A percentile compares a stretch with the other conserved stretches of the same genome.
Evolutionary conservation across 1,139 yeast genomes (phyloP).

Genomic region (Debaryomycetaceae sp.): DNA sequence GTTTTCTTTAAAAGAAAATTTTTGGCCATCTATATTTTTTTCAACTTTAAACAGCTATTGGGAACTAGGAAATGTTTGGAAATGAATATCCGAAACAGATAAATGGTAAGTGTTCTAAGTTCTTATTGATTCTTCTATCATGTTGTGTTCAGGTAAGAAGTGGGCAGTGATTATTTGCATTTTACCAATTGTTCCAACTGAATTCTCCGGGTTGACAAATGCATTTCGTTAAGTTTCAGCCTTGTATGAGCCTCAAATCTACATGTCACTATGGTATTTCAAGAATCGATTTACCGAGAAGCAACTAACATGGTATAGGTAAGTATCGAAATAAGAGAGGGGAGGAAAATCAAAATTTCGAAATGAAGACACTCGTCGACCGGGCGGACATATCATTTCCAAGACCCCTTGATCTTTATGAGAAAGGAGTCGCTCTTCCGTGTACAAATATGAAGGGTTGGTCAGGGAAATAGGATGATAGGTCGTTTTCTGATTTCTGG

Average conservation of each 20-base stretch:
- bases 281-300: neutral
- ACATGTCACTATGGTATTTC: neutral
- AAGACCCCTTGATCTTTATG: slow-evolving; percentile 10
- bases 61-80: slow-evolving; percentile 1
- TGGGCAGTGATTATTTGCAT: slow-evolving; percentile 68
- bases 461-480: slow-evolving; percentile 58
- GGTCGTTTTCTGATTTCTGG: slow-evolving; percentile 48
- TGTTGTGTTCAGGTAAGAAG: neutral
- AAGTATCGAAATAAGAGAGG: neutral
- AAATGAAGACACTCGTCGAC: slow-evolving; percentile 63
- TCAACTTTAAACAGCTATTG: slow-evolving; percentile 3
- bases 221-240: slow-evolving; percentile 85
- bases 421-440: slow-evolving; percentile 66
- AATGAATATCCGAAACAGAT: slow-evolving; percentile 9
- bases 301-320: neutral
- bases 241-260: slow-evolving; percentile 62
- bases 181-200: slow-evolving; percentile 83
- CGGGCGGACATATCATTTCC: slow-evolving; percentile 71
- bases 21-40: slow-evolving; percentile 5
- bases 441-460: slow-evolving; percentile 60
- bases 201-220: slow-evolving; percentile 68
- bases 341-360: slow-evolving; percentile 7
- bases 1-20: slow-evolving; percentile 3
- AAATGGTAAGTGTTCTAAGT: slow-evolving; percentile 16
- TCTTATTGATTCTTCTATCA: neutral